phyloP scores from a whole-genome alignment of 306 rosid genomes.

The Echinosophora koreensis region DNA sequence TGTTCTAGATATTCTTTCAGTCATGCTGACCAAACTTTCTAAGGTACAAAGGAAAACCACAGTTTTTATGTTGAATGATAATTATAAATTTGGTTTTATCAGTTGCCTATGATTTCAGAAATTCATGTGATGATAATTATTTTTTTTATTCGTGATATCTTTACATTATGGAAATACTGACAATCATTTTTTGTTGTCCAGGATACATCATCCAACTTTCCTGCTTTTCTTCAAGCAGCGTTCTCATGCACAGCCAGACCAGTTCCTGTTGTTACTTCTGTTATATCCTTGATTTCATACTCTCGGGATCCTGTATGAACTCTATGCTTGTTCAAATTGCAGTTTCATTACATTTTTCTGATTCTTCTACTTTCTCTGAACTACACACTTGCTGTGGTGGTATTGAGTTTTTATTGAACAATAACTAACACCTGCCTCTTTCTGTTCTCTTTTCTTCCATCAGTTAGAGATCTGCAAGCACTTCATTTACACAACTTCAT shows the following conservation, averaged over 20 bases:
- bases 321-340: slow-evolving; percentile 42
- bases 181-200: slow-evolving; percentile 51
- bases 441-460: slow-evolving; percentile 12
- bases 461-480: slow-evolving; percentile 20
- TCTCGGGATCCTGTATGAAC: slow-evolving; percentile 75
- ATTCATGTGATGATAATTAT: slow-evolving; percentile 23
- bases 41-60: slow-evolving; percentile 62
- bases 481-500: neutral
- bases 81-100: slow-evolving; percentile 37
- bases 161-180: slow-evolving; percentile 43
- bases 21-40: slow-evolving; percentile 73
- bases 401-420: slow-evolving; percentile 32
- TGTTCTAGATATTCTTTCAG: slow-evolving; percentile 72
- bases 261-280: slow-evolving; percentile 73
- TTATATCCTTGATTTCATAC: slow-evolving; percentile 75
- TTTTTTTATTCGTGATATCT: slow-evolving; percentile 34
- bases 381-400: slow-evolving; percentile 13
- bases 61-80: slow-evolving; percentile 33
- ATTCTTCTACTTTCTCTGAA: slow-evolving; percentile 23
- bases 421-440: slow-evolving; percentile 18
- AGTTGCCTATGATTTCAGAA: slow-evolving; percentile 26
- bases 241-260: slow-evolving; percentile 73
- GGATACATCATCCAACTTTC: slow-evolving; percentile 71
- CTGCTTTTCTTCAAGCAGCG: slow-evolving; percentile 79
- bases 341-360: slow-evolving; percentile 19